A percentile compares a stretch with the other conserved stretches of the same genome.
phyloP scores from a whole-genome alignment of 176 grass and related monocot species.

The Hsuehochloa calcarea region DNA sequence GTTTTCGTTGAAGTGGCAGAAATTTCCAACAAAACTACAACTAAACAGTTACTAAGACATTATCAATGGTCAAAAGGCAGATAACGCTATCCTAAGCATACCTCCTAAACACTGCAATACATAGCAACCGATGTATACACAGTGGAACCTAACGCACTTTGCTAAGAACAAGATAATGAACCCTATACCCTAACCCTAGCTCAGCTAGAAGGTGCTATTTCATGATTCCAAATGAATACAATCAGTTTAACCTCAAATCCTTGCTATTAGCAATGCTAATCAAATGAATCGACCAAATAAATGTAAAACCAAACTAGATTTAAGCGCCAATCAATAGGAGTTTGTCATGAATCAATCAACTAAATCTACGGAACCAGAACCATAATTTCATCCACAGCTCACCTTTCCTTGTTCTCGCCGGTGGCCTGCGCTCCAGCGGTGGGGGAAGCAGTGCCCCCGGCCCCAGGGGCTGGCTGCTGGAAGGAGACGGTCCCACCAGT shows the following conservation, averaged over 20 bases:
- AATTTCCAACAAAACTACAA: constrained; percentile 21
- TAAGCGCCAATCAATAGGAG: not conserved
- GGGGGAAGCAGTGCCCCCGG: constrained; percentile 32
- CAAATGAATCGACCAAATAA: not conserved
- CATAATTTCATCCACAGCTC: constrained; percentile 22
- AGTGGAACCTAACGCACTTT: not conserved
- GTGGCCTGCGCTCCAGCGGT: constrained; percentile 24
- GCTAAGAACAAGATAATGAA: not conserved
- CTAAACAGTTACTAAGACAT: not conserved
- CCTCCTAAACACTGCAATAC: not conserved
- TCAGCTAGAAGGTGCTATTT: not conserved
- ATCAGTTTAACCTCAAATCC: not conserved
- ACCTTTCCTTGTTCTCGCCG: constrained; percentile 67
- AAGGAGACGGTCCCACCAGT: constrained; percentile 53
- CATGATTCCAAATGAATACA: not conserved
- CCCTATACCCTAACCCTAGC: constrained; percentile 18
- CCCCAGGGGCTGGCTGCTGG: constrained; percentile 41
- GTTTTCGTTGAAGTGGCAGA: not conserved
- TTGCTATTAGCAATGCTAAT: not conserved
- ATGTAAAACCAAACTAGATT: not conserved
- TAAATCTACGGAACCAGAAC: constrained; percentile 11
- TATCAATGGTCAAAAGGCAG: not conserved
- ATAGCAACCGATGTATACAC: not conserved
- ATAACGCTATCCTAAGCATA: constrained; percentile 3
- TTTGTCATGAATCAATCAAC: not conserved